Percentiles rank a stretch among this genome's conserved stretches.
phyloP scores from a whole-genome alignment of 805 yeast genomes.

The Cyberlindnera saturnus region DNA sequence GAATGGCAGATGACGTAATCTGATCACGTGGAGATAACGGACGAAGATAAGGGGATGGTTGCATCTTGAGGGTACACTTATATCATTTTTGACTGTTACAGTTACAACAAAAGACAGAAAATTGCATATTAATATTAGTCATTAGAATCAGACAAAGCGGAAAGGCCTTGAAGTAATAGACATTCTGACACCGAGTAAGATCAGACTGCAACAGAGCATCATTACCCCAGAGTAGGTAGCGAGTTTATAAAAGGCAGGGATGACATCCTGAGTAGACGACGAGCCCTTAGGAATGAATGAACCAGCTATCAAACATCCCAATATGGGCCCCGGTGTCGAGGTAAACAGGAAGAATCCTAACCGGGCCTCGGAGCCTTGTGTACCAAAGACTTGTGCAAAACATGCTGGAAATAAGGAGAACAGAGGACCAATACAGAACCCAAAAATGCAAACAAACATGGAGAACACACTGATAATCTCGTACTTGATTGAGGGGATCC shows the following conservation, averaged over 20 bases:
- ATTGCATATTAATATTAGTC: background rate
- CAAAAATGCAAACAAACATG: conserved; percentile 15
- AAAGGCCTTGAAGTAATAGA: conserved; percentile 8
- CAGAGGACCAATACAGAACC: conserved; percentile 17
- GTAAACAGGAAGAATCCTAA: conserved; percentile 14
- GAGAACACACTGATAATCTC: conserved; percentile 9
- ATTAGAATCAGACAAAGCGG: conserved; percentile 10
- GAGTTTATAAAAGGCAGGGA: conserved; percentile 13
- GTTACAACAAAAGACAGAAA: no score
- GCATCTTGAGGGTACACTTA: no score
- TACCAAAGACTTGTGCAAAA: conserved; percentile 18
- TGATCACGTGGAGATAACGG: background rate
- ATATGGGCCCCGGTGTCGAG: conserved; percentile 19
- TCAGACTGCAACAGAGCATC: conserved; percentile 5
- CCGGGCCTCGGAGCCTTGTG: conserved; percentile 14
- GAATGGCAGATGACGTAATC: background rate
- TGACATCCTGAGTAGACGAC: conserved; percentile 1
- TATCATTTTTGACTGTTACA: no score
- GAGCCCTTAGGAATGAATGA: conserved; percentile 16
- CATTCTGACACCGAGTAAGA: conserved; percentile 11
- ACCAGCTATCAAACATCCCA: conserved; percentile 21
- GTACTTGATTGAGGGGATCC: conserved; percentile 15
- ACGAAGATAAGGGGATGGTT: background rate
- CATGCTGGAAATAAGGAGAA: conserved; percentile 21
- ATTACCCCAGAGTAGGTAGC: conserved; percentile 17